Base-by-base conservation (phyloP, 129 eudicot species). In the carrot (Daucus carota) region DNA sequence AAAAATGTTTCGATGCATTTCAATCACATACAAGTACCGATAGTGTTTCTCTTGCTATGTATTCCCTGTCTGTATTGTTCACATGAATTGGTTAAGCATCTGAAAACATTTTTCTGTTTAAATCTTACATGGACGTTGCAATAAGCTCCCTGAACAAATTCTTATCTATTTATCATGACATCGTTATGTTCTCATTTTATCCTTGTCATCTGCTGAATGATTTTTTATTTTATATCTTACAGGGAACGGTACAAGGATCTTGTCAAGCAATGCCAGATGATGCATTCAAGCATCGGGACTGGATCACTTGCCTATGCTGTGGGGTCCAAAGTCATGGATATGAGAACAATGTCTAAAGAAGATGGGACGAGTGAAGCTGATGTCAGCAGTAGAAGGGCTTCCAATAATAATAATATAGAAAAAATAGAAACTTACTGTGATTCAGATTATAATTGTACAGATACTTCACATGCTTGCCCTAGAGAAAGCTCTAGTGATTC, bases 261-360 rank as follows among this genome's bases (percentile, higher is more conserved):
- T 44, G 74, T 90, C 62, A 90, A 87, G 81, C 92, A 93, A 79
- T 93, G 98, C 59, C 97, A 93, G 72, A 77, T 77, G 80, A 93
- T 93, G 98, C 92, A 90, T 86, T 87, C 96, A 57, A 93, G 98
- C 87, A 87, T 93, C 72, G 98, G 98, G 62, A 93, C 98, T 1
- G 98, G 98, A 70, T 82, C 96, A 46, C 89, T 93, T 76, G 98
- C 98, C 67, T 89, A 90, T 77, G 90, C 80, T 79, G 92, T 88
- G 73, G 97, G 98, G 40, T 85, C 96, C 69, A 93, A 93, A 81
- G 92, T 93, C 81, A 90, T 93, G 98, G 98, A 93, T 80, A 86
- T 88, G 88, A 85, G 98, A 69, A 87, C 90, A 32, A 81, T 77
- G 67, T 78, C 92, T 48, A 89, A 82, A 90, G 89, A 84, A 36